phyloP scores from a whole-genome alignment of 495 filamentous ascomycete genomes.

The Talaromyces ruber region DNA sequence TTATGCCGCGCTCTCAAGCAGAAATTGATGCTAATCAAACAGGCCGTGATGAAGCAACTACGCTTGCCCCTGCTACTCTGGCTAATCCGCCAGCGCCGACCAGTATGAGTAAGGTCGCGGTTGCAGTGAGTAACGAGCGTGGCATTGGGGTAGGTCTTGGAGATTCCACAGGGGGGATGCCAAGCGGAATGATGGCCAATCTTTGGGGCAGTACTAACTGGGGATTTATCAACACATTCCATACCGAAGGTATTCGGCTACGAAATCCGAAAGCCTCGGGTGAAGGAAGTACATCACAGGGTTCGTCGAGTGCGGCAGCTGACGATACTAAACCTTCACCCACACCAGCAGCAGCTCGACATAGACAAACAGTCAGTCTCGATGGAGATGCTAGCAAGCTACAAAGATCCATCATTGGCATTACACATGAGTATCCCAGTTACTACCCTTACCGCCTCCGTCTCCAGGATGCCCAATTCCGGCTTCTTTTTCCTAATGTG shows the following conservation, averaged over 20 bases:
- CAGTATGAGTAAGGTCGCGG: slow-evolving; percentile 78
- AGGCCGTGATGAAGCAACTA: slow-evolving; percentile 41
- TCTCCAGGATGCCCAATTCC: slow-evolving; percentile 87
- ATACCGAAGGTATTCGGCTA: slow-evolving; percentile 43
- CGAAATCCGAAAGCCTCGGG: slow-evolving; percentile 27
- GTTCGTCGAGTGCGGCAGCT: slow-evolving; percentile 16
- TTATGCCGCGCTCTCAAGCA: slow-evolving; percentile 16
- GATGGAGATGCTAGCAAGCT: slow-evolving; percentile 48
- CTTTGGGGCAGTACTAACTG: slow-evolving; percentile 84
- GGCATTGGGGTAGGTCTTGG: slow-evolving; percentile 49
- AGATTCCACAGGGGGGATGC: slow-evolving; percentile 60
- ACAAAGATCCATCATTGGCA: slow-evolving; percentile 27
- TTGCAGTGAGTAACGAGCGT: slow-evolving; percentile 70
- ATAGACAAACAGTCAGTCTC: slow-evolving; percentile 77
- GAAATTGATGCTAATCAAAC: slow-evolving; percentile 24
- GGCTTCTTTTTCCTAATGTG: slow-evolving; percentile 79
- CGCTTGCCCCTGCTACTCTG: slow-evolving; percentile 73
- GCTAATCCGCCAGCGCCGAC: slow-evolving; percentile 80
- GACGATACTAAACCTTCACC: slow-evolving; percentile 19
- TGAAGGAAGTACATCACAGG: slow-evolving; percentile 19
- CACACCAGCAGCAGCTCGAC: slow-evolving; percentile 26
- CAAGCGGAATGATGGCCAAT: slow-evolving; percentile 81
- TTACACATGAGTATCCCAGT: slow-evolving; percentile 57
- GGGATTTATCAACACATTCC: slow-evolving; percentile 63
- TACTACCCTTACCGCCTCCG: slow-evolving; percentile 78